phyloP scores from a whole-genome alignment of 2,329 filamentous ascomycete genomes.

The Neurospora sp. region DNA sequence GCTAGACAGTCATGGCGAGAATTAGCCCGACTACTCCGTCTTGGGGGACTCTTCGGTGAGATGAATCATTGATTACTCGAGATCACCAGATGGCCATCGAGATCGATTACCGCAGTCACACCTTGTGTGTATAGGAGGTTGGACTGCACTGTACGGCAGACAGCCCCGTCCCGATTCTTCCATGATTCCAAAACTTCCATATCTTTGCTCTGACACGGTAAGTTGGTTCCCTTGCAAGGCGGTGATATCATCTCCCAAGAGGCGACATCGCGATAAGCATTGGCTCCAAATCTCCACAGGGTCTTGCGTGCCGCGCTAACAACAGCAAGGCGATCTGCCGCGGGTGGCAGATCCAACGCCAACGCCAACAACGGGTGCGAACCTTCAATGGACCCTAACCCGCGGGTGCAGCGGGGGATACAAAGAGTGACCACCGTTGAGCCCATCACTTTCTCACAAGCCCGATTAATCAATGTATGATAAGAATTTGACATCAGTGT shows the following conservation, averaged over 20 bases:
- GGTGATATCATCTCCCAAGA: not conserved
- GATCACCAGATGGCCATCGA: not conserved
- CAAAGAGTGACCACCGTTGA: too few relatives aligned
- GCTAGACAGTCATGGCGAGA: too few relatives aligned
- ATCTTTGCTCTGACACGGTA: not conserved
- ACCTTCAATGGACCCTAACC: not conserved
- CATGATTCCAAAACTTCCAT: not conserved
- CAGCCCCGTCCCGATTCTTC: not conserved
- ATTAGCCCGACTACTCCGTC: not conserved
- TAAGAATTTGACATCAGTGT: too few relatives aligned
- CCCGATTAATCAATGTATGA: too few relatives aligned
- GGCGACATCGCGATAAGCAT: not conserved
- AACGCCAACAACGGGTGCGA: not conserved
- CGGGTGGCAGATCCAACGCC: not conserved
- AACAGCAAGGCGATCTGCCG: not conserved
- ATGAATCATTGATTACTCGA: not conserved
- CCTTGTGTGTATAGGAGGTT: not conserved
- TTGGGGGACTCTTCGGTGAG: not conserved
- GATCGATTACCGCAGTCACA: not conserved
- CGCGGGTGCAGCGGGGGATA: not conserved
- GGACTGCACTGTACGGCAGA: not conserved
- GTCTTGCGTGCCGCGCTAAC: not conserved
- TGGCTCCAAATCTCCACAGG: not conserved
- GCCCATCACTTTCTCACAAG: not conserved
- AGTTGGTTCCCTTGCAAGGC: not conserved